Conservation (phyloP, 78 protist genomes). For the Cyanophora paradoxa region DNA sequence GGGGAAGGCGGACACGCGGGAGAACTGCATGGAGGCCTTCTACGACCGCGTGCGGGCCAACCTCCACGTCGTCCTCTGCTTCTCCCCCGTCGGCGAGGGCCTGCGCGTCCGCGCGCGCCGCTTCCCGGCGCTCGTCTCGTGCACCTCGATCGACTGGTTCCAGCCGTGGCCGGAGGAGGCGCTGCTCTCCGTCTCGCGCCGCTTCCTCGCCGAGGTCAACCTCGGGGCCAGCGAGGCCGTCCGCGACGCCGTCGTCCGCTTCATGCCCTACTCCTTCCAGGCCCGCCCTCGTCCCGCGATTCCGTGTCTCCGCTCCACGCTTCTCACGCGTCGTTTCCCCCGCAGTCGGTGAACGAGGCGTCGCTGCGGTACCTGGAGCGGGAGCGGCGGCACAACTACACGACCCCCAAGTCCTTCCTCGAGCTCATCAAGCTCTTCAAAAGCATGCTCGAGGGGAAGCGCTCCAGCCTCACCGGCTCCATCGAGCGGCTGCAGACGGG, state of each 20-base stretch:
- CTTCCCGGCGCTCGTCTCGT: conserved; percentile 66
- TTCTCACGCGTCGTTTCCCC: too few relatives aligned
- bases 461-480: background rate
- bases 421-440: conserved; percentile 49
- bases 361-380: background rate
- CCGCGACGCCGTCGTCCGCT: background rate
- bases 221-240: background rate
- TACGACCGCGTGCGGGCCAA: conserved; percentile 40
- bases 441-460: conserved; percentile 26
- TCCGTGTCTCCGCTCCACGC: too few relatives aligned
- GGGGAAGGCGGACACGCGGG: conserved; percentile 31
- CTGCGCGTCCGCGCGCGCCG: conserved; percentile 37
- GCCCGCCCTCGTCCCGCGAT: too few relatives aligned
- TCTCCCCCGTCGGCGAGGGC: conserved; percentile 65
- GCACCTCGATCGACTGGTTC: conserved; percentile 73
- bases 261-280: conserved; percentile 41
- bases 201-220: conserved; percentile 32
- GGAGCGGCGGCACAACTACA: conserved; percentile 34
- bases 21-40: conserved; percentile 48
- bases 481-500: conserved; percentile 45
- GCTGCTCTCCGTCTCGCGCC: conserved; percentile 43
- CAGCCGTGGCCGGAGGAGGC: conserved; percentile 74
- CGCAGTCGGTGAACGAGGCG: too few relatives aligned
- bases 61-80: conserved; percentile 57
- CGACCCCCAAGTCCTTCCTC: conserved; percentile 56